Evolutionary conservation across 2,329 filamentous ascomycete species (phyloP).

Genomic region (Aureobasidium zeae): DNA sequence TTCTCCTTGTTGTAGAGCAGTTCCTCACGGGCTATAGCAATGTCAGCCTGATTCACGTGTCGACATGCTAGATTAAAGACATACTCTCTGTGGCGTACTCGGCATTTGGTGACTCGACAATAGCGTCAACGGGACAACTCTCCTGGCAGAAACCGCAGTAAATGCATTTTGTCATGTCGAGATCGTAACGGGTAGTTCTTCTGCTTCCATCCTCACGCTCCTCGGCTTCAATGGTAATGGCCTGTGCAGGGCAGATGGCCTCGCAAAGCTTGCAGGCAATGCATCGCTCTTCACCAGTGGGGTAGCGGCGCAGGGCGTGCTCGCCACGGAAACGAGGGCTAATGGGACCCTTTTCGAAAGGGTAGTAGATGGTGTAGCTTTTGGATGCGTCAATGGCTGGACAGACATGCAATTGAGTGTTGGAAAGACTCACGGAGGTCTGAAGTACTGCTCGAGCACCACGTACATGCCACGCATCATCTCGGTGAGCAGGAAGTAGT

Average conservation of each 20-base stretch:
- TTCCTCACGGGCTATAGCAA: slow-evolving; percentile 51
- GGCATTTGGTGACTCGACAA: slow-evolving; percentile 43
- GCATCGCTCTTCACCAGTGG: slow-evolving; percentile 95
- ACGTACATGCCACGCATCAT: slow-evolving; percentile 98
- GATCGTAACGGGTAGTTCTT: slow-evolving; percentile 94
- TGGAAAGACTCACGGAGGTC: slow-evolving; percentile 70
- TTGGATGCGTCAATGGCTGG: slow-evolving; percentile 21
- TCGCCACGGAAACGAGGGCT: slow-evolving; percentile 97
- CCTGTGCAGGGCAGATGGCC: slow-evolving; percentile 93
- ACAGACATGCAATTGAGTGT: neutral
- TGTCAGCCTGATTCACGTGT: slow-evolving; percentile 60
- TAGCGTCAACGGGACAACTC: slow-evolving; percentile 96
- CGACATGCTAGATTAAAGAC: slow-evolving; percentile 76
- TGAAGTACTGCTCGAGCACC: slow-evolving; percentile 93
- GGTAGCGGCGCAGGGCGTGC: slow-evolving; percentile 91
- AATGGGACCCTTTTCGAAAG: slow-evolving; percentile 98
- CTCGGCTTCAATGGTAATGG: slow-evolving; percentile 98
- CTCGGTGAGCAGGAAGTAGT: slow-evolving; percentile 92
- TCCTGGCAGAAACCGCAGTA: slow-evolving; percentile 99
- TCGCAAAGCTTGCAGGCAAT: slow-evolving; percentile 99
- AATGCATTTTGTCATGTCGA: slow-evolving; percentile 99
- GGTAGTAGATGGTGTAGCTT: slow-evolving; percentile 97
- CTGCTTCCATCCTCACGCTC: slow-evolving; percentile 93
- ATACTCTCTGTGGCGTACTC: slow-evolving; percentile 20
- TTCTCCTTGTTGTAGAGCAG: slow-evolving; percentile 98